Percentiles rank a stretch among this genome's conserved stretches.
Conservation (phyloP, 148 eudicot species). For the Vaccinium myrtillus region DNA sequence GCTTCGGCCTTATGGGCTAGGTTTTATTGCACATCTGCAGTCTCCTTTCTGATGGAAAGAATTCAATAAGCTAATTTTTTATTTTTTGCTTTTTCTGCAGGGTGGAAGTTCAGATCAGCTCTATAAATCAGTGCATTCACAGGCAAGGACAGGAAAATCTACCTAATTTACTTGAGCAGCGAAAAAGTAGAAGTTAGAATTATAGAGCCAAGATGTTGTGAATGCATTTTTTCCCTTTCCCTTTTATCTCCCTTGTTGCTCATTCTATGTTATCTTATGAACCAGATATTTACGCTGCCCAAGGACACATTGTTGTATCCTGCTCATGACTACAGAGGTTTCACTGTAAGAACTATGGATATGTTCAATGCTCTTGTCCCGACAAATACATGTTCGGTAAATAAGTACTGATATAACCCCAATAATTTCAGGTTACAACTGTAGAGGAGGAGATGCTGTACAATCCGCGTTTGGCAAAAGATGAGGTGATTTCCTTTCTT, state of each 20-base stretch:
- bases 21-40: neutral
- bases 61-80: neutral
- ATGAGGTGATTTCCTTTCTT: slow-evolving; percentile 46
- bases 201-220: neutral
- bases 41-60: neutral
- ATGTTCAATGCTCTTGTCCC: neutral
- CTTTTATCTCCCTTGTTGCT: neutral
- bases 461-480: slow-evolving; percentile 90
- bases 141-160: slow-evolving; percentile 49
- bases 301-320: slow-evolving; percentile 85
- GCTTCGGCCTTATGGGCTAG: neutral
- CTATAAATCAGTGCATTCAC: slow-evolving; percentile 85
- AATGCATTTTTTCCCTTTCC: neutral
- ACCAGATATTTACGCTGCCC: slow-evolving; percentile 90
- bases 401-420: slow-evolving; percentile 16
- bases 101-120: slow-evolving; percentile 88
- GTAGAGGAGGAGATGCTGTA: slow-evolving; percentile 87
- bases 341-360: slow-evolving; percentile 55
- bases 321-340: slow-evolving; percentile 97
- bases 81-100: slow-evolving; percentile 28
- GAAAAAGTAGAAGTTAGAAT: neutral
- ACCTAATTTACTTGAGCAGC: neutral
- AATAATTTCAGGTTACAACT: slow-evolving; percentile 66
- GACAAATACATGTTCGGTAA: neutral
- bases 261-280: slow-evolving; percentile 19